Percentiles rank a stretch among this genome's conserved stretches.
phyloP scores from a whole-genome alignment of 495 filamentous ascomycete genomes.

The Tricharina praecox region DNA sequence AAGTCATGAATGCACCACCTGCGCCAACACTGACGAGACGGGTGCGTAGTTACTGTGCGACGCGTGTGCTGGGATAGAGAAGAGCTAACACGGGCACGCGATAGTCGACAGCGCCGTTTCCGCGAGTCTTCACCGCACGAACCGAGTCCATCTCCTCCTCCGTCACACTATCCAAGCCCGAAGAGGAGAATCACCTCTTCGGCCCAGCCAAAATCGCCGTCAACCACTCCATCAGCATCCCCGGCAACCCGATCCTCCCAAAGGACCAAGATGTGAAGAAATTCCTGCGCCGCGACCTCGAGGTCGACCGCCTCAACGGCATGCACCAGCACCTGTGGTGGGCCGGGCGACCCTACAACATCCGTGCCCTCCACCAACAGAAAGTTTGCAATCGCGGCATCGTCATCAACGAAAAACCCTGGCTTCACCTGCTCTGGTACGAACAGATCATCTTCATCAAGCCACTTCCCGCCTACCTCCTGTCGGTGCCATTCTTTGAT shows the following conservation, averaged over 20 bases:
- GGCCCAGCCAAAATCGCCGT: too few relatives aligned
- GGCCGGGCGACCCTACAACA: constrained; percentile 17
- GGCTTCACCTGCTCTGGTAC: constrained; percentile 41
- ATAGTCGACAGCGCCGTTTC: too few relatives aligned
- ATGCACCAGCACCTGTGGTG: constrained; percentile 18
- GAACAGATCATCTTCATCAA: constrained; percentile 39
- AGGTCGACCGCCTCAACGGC: constrained; percentile 1
- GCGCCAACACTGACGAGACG: too few relatives aligned
- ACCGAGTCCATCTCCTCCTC: too few relatives aligned
- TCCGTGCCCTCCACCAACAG: constrained; percentile 31
- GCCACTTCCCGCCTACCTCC: constrained; percentile 38
- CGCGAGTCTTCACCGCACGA: too few relatives aligned
- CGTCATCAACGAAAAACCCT: constrained; percentile 33
- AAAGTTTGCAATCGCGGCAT: constrained; percentile 31
- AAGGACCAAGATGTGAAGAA: not conserved
- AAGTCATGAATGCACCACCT: too few relatives aligned
- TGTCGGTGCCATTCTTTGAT: constrained; percentile 33
- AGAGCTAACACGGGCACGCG: too few relatives aligned
- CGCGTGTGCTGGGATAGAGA: too few relatives aligned
- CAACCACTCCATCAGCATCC: not conserved
- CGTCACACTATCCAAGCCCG: too few relatives aligned
- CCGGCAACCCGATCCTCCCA: not conserved
- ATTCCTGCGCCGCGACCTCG: not conserved
- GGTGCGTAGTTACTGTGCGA: too few relatives aligned
- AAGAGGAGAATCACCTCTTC: too few relatives aligned